These are phyloP conservation scores for Linnemannia exigua DNA, from an alignment of 192 early-diverging fungal species.

Conservation along the genomic window DNA sequence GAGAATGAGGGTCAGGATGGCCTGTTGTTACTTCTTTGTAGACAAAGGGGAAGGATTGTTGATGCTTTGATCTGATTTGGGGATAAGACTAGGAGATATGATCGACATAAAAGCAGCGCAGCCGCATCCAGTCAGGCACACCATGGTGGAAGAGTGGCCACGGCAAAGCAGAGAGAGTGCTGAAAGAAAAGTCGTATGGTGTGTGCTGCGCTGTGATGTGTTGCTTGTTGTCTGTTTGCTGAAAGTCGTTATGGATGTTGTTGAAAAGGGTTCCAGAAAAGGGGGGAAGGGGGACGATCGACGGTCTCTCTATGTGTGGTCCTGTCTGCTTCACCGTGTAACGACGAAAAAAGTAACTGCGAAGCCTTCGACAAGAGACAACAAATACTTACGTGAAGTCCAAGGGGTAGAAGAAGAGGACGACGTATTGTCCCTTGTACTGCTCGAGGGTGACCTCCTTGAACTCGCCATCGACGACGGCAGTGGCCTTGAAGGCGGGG, in stretches of 20 bases:
- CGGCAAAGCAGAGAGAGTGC: neutral
- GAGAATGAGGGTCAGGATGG: neutral
- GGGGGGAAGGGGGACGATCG: neutral
- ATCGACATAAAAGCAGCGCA: too few relatives aligned
- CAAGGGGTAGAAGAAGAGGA: neutral
- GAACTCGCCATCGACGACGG: slow-evolving; percentile 80
- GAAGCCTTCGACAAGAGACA: neutral
- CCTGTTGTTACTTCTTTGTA: neutral
- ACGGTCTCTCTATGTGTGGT: neutral
- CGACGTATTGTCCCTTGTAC: slow-evolving; percentile 81
- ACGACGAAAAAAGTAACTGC: neutral
- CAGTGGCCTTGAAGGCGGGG: slow-evolving; percentile 74
- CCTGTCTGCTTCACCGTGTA: neutral
- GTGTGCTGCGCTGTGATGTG: neutral
- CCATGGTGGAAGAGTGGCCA: too few relatives aligned
- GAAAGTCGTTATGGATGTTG: neutral
- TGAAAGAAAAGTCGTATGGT: neutral
- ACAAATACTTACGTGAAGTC: slow-evolving; percentile 2
- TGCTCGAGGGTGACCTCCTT: slow-evolving; percentile 74
- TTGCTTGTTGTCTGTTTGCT: neutral
- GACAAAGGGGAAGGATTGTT: neutral
- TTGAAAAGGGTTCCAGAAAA: neutral
- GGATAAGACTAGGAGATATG: too few relatives aligned
- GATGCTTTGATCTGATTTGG: too few relatives aligned
- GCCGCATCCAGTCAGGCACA: too few relatives aligned